These are phyloP conservation scores for Casuarina cunninghamiana DNA, from an alignment of 306 rosid species.

Conservation along the genomic window DNA sequence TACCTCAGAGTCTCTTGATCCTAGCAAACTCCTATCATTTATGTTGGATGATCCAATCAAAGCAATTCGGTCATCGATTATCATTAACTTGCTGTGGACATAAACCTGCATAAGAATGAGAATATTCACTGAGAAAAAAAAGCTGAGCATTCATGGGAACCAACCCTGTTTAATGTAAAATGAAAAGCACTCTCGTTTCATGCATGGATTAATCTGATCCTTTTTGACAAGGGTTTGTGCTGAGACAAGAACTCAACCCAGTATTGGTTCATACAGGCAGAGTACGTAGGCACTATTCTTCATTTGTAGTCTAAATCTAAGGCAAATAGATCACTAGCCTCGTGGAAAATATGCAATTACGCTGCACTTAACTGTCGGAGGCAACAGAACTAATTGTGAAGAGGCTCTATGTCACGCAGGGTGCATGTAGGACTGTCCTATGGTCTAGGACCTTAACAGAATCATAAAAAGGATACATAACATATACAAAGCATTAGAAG, in stretches of 20 bases:
- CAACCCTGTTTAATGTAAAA: background rate
- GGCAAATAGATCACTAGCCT: background rate
- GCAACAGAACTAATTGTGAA: background rate
- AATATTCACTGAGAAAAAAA: background rate
- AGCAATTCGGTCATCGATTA: constrained; percentile 74
- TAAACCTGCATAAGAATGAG: constrained; percentile 59
- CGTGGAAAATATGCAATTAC: background rate
- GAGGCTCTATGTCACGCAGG: background rate
- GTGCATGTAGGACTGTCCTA: background rate
- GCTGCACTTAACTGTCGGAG: background rate
- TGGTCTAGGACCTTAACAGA: background rate
- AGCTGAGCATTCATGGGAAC: background rate
- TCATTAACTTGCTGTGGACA: constrained; percentile 97
- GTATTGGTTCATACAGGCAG: background rate
- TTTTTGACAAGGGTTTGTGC: background rate
- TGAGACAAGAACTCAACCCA: constrained; percentile 4
- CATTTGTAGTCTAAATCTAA: background rate
- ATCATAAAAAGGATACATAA: background rate
- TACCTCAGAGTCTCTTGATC: constrained; percentile 98
- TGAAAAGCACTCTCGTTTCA: background rate
- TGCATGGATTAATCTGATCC: background rate
- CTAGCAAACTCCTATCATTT: constrained; percentile 95
- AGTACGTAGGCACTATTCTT: background rate
- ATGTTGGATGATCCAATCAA: constrained; percentile 97
- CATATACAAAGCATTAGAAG: no score